Base-by-base conservation (phyloP, 2,329 filamentous ascomycete genomes). In the Colletotrichum chlorophyti region DNA sequence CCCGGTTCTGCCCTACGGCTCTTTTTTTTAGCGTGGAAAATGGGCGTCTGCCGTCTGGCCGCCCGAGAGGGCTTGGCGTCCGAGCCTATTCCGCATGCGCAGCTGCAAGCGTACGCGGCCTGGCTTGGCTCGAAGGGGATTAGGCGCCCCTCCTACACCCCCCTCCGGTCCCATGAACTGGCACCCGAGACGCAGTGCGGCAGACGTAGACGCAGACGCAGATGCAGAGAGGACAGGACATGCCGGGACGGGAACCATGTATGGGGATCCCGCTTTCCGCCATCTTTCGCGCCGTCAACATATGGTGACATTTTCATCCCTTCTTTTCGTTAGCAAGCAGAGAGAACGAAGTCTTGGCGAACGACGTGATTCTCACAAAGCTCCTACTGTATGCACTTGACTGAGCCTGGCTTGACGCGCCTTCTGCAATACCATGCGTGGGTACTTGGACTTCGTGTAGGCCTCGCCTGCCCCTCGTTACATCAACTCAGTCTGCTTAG, bases 71-170 rank as follows among this genome's bases (percentile, higher is more conserved):
- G 23, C 55, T 59, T 55, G 55, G 55, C 51, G 51, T 24, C 43
- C 41, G 38, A 55, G 43, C 43, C 55, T 24, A 34, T 55, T 59
- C 55, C 51, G 55, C 55, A 42, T 35, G 43, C 43, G 43, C 24
- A 27, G 37, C 31, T 49, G 55, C 53, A 35, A 46, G 53, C 46
- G 23, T 55, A 60, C 58, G 53, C 58, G 58, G 53, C 58, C 58
- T 11, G 51, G 24, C 24, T 15, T 43, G 19, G 31, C 53, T 52
- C 19, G 31, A 32, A 52, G 12, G 14, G 53, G 53, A 12, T 37
- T 52, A 52, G 31, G 6, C 37, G 11, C 19, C 23, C 29, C 27
- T 32, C 4, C 26, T 19, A 3, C 15, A 23, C n/a, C n/a, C 15
- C 46, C 29, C 32, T 38, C 46, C 46, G 46, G 23, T 38, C n/a